These are phyloP conservation scores for Chloranthus sessilifolius DNA, from an alignment of 164 flowering plant species.

Conservation along the genomic window DNA sequence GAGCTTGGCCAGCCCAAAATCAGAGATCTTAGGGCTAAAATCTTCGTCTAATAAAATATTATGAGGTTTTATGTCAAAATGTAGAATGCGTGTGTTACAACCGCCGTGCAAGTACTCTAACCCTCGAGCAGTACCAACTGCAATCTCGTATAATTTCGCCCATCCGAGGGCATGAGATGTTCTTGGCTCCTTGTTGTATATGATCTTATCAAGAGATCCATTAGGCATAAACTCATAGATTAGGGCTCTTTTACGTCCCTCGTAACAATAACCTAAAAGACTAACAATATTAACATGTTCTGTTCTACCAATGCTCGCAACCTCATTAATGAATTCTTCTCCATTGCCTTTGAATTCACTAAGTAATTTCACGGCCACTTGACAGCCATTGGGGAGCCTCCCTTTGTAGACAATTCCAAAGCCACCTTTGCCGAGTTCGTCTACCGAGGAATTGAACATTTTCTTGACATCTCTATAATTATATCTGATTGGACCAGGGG, in stretches of 20 bases:
- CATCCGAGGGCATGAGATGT: conserved; percentile 6
- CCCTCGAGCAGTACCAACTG: conserved; percentile 37
- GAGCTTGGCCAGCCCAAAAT: conserved; percentile 37
- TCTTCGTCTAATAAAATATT: conserved; percentile 35
- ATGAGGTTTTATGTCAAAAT: conserved; percentile 46
- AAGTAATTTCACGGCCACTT: not conserved
- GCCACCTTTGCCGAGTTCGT: too few species aligned
- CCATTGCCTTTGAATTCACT: not conserved
- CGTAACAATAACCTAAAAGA: conserved; percentile 19
- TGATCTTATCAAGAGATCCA: conserved; percentile 23
- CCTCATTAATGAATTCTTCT: conserved; percentile 15
- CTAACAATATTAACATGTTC: conserved; percentile 17
- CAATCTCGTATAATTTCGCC: conserved; percentile 24
- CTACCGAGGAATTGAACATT: too few species aligned
- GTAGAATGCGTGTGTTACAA: conserved; percentile 34
- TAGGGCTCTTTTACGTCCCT: conserved; percentile 20
- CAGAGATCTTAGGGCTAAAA: conserved; percentile 36
- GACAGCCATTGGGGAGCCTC: not conserved
- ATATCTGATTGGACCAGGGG: too few species aligned
- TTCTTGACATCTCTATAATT: too few species aligned
- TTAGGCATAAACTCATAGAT: conserved; percentile 26
- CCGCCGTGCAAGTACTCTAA: conserved; percentile 43
- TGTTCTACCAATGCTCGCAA: conserved; percentile 23
- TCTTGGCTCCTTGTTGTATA: conserved; percentile 4
- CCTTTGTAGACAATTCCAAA: conserved; percentile 1